Evolutionary conservation across 257 asterid genomes (phyloP).

Genomic region (Solanum corneliomulleri): DNA sequence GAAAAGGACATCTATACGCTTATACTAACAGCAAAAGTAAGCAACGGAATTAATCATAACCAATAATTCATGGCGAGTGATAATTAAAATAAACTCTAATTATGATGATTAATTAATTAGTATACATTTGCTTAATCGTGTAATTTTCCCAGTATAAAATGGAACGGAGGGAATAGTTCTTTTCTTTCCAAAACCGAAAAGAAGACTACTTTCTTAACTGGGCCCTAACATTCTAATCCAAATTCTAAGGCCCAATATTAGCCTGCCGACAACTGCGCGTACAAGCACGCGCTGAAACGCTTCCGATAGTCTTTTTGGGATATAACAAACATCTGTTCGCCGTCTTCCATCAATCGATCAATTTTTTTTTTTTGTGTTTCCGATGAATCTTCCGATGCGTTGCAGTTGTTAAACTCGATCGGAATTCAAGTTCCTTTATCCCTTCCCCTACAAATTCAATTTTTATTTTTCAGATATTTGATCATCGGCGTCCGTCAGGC

Average conservation of each 20-base stretch:
- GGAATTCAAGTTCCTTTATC: neutral
- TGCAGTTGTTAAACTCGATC: neutral
- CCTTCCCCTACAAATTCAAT: neutral
- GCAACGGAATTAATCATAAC: no score
- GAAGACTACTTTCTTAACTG: neutral
- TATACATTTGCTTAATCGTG: no score
- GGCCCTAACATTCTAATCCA: no score
- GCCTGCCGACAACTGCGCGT: neutral
- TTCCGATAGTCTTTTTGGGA: neutral
- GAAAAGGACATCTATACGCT: no score
- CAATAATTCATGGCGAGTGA: no score
- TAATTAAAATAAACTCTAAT: no score
- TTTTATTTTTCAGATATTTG: neutral
- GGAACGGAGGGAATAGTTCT: no score
- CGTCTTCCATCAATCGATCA: neutral
- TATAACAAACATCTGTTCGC: neutral
- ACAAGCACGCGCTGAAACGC: neutral
- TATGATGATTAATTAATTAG: fast-evolving
- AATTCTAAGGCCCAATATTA: neutral
- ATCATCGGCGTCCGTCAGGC: neutral
- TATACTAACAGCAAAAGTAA: no score
- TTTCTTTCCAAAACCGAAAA: neutral
- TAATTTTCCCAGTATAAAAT: no score
- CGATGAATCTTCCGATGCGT: neutral
- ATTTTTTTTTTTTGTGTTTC: neutral